Evolutionary conservation across 2,329 filamentous ascomycete genomes (phyloP).

Genomic region (Paecilomyces sp.): DNA sequence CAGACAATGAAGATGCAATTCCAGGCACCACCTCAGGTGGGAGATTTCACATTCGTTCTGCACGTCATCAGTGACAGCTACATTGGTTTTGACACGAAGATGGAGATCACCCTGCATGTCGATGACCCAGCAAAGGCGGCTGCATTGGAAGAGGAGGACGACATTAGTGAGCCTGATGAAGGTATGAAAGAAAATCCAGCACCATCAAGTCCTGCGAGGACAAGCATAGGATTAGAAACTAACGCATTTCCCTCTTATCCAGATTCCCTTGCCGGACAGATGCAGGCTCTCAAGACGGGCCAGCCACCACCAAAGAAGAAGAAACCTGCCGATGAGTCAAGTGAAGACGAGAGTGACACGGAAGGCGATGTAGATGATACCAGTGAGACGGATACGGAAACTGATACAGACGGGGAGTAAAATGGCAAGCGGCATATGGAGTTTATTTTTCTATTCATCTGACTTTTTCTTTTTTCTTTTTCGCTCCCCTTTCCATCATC

Average conservation of each 20-base stretch:
- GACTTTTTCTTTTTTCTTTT: neutral
- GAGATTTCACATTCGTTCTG: slow-evolving; percentile 91
- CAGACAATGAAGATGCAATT: slow-evolving; percentile 98
- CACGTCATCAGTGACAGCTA: slow-evolving; percentile 93
- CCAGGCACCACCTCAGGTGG: slow-evolving; percentile 83
- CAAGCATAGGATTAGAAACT: neutral
- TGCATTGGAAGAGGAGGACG: slow-evolving; percentile 75
- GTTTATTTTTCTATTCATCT: slow-evolving; percentile 1
- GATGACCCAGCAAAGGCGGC: slow-evolving; percentile 83
- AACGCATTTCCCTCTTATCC: slow-evolving; percentile 3
- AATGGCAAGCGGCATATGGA: slow-evolving; percentile 2
- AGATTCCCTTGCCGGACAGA: slow-evolving; percentile 88
- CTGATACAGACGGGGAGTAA: slow-evolving; percentile 67
- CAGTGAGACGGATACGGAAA: slow-evolving; percentile 61
- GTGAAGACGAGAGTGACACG: slow-evolving; percentile 56
- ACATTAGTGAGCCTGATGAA: slow-evolving; percentile 97
- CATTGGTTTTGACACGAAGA: slow-evolving; percentile 84
- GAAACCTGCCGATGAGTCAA: slow-evolving; percentile 52
- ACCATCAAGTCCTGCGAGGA: neutral
- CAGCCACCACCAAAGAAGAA: slow-evolving; percentile 47
- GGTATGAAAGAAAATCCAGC: slow-evolving; percentile 53
- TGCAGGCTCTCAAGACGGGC: slow-evolving; percentile 75
- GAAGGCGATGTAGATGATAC: slow-evolving; percentile 55
- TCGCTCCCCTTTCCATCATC: neutral
- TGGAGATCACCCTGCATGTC: slow-evolving; percentile 81